phyloP scores from a whole-genome alignment of 1,284 basidiomycete species.

The Cronartium quercuum region DNA sequence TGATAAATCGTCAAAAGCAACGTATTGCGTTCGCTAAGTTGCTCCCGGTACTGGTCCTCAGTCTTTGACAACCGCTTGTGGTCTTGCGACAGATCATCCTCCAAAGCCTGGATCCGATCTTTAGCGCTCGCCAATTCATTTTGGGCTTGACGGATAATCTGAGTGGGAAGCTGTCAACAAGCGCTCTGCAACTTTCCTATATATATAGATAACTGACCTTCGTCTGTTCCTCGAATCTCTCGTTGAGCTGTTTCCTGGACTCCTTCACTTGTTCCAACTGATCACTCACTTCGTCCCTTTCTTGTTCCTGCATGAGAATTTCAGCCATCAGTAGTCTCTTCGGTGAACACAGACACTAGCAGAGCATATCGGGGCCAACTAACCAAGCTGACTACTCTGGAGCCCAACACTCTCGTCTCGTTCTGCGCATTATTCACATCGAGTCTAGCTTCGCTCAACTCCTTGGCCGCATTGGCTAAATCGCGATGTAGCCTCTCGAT shows the following conservation, averaged over 20 bases:
- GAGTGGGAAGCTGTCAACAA: background rate
- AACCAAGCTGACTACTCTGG: slow-evolving; percentile 59
- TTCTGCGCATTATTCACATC: slow-evolving; percentile 66
- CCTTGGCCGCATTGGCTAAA: slow-evolving; percentile 69
- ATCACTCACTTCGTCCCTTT: slow-evolving; percentile 44
- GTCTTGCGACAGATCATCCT: slow-evolving; percentile 73
- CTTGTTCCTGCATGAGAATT: slow-evolving; percentile 36
- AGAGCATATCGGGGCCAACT: slow-evolving; percentile 33
- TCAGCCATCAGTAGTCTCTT: background rate
- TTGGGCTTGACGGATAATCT: slow-evolving; percentile 50
- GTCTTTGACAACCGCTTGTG: slow-evolving; percentile 65
- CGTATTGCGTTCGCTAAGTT: slow-evolving; percentile 85
- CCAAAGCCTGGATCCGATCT: slow-evolving; percentile 64
- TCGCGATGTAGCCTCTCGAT: slow-evolving; percentile 81
- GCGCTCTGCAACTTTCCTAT: slow-evolving; percentile 39
- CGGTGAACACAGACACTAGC: background rate
- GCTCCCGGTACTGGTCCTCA: slow-evolving; percentile 77
- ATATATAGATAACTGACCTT: slow-evolving; percentile 19
- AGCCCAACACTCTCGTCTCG: slow-evolving; percentile 51
- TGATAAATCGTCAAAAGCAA: slow-evolving; percentile 85
- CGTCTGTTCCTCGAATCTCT: slow-evolving; percentile 47
- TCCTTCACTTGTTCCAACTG: slow-evolving; percentile 47
- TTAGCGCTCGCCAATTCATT: slow-evolving; percentile 58
- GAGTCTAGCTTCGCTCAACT: slow-evolving; percentile 65
- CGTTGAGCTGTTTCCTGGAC: slow-evolving; percentile 44